These are phyloP conservation scores for Magnaporthales sp. DNA, from an alignment of 2,329 filamentous ascomycete genomes.

Conservation along the genomic window DNA sequence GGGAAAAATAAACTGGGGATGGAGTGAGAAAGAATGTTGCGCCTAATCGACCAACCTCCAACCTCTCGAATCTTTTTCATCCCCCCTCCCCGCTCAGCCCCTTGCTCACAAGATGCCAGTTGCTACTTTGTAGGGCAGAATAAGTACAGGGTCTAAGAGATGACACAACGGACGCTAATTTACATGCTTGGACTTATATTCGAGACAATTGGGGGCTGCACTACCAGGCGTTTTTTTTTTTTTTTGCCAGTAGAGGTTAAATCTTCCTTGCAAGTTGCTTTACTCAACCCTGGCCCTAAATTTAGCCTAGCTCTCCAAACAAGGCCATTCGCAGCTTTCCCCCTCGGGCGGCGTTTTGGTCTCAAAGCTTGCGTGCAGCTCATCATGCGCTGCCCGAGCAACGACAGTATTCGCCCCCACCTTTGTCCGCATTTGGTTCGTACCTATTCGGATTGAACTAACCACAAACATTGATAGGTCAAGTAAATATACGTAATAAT, in stretches of 20 bases:
- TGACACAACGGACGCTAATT: too few relatives aligned
- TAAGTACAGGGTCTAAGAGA: background rate
- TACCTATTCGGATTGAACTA: too few relatives aligned
- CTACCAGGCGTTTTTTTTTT: too few relatives aligned
- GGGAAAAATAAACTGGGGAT: background rate
- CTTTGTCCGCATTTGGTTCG: background rate
- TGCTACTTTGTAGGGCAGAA: background rate
- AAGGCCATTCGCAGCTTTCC: background rate
- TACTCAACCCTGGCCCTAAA: background rate
- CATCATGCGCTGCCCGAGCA: background rate
- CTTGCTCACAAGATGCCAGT: background rate
- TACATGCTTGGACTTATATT: too few relatives aligned
- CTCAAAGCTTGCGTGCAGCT: background rate
- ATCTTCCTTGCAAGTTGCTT: background rate
- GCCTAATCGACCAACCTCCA: background rate
- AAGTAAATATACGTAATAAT: background rate
- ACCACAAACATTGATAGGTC: background rate
- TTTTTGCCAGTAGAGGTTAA: background rate
- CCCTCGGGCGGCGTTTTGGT: background rate
- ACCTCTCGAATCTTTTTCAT: background rate
- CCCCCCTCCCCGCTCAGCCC: background rate
- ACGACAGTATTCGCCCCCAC: background rate
- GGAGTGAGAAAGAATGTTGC: background rate
- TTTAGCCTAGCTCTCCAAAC: background rate
- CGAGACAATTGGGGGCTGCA: too few relatives aligned